A percentile compares a stretch with the other conserved stretches of the same genome.
phyloP scores from a whole-genome alignment of 371 early-diverging fungal genomes.

The Mortierella sp. region DNA sequence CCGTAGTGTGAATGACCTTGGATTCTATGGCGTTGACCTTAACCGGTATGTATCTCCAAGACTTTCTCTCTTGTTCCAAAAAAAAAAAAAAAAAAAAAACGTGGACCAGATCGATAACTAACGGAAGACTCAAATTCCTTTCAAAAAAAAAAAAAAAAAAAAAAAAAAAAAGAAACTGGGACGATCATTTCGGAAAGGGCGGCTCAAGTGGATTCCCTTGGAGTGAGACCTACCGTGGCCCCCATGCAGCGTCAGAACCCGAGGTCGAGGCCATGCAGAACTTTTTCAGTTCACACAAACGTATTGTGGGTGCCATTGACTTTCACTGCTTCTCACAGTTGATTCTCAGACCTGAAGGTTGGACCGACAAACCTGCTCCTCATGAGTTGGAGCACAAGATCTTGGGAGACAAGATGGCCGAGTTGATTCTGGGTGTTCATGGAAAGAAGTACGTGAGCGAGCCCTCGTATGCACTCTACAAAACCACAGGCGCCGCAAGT shows the following conservation, averaged over 20 bases:
- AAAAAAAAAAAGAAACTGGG: constrained; percentile 58
- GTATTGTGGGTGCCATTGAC: constrained; percentile 67
- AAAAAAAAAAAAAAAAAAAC: constrained; percentile 59
- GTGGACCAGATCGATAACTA: too few species aligned
- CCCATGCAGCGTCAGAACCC: constrained; percentile 63
- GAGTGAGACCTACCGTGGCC: constrained; percentile 67
- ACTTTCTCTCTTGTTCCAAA: neutral
- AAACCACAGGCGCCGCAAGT: constrained; percentile 58
- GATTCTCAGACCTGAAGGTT: constrained; percentile 61
- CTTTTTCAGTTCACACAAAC: constrained; percentile 57
- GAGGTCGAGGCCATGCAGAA: constrained; percentile 61
- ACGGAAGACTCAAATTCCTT: too few species aligned
- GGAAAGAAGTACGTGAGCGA: constrained; percentile 57
- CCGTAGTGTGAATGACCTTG: constrained; percentile 41
- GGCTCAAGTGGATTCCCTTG: constrained; percentile 61
- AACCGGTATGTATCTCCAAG: constrained; percentile 41
- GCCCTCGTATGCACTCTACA: constrained; percentile 58
- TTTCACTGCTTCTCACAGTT: constrained; percentile 65
- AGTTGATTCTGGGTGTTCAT: constrained; percentile 36
- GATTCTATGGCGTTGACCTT: constrained; percentile 55
- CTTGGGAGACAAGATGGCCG: constrained; percentile 39
- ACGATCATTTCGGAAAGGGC: constrained; percentile 66
- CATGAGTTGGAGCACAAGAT: constrained; percentile 50
- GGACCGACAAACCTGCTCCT: constrained; percentile 37
- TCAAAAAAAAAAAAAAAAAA: too few species aligned